Evolutionary conservation across 768 basidiomycete species (phyloP).

Genomic region (Sutorius australiensis): DNA sequence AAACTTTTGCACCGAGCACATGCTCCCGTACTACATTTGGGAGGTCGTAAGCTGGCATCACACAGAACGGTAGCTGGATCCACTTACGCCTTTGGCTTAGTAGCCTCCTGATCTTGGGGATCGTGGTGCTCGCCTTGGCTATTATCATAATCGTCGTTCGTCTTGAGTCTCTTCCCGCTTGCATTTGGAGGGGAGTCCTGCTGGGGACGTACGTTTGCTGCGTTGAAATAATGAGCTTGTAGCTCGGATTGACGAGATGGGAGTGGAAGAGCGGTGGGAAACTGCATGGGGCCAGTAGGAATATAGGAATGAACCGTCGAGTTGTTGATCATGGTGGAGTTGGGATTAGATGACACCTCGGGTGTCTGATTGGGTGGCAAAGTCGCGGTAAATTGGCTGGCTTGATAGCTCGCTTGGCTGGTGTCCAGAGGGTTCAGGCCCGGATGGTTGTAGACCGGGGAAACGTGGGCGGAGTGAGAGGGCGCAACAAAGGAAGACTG

Average conservation of each 20-base stretch:
- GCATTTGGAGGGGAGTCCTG: conserved; percentile 1
- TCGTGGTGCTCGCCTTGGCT: conserved; percentile 17
- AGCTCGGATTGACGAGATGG: conserved; percentile 29
- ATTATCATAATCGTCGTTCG: conserved; percentile 16
- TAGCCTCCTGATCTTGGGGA: conserved; percentile 18
- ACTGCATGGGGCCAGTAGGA: conserved; percentile 30
- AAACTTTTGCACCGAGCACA: conserved; percentile 67
- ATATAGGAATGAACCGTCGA: conserved; percentile 14
- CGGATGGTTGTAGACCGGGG: conserved; percentile 15
- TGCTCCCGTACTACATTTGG: conserved; percentile 45
- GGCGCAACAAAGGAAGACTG: conserved; percentile 11
- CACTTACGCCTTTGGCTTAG: conserved; percentile 25
- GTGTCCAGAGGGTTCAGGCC: conserved; percentile 8
- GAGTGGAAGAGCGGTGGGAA: conserved; percentile 26
- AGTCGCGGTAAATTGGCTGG: neutral
- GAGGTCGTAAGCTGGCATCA: conserved; percentile 2
- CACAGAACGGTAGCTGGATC: neutral
- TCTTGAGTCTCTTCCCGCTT: conserved; percentile 21
- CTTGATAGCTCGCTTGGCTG: conserved; percentile 17
- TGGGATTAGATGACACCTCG: conserved; percentile 11
- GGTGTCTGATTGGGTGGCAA: conserved; percentile 10
- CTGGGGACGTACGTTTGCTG: neutral
- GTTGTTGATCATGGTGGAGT: neutral
- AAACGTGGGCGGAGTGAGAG: conserved; percentile 6
- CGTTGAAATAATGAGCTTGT: conserved; percentile 25